Evolutionary conservation across 2,329 filamentous ascomycete species (phyloP).

Genomic region (Diplocarpon rosae): DNA sequence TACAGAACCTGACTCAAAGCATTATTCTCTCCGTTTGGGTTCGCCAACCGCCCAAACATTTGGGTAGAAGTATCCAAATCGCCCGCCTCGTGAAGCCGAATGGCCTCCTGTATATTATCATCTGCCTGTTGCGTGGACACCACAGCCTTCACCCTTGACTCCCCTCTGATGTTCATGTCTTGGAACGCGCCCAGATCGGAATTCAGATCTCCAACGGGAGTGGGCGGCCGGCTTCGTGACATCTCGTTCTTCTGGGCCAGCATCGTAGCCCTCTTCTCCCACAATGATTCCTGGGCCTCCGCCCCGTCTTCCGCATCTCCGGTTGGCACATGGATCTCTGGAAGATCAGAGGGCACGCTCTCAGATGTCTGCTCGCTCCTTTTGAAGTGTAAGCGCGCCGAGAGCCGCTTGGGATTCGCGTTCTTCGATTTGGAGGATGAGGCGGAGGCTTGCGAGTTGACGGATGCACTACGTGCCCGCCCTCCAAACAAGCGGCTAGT

Average conservation of each 20-base stretch:
- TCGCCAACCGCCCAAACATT: conserved; percentile 75
- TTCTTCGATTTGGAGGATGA: conserved; percentile 15
- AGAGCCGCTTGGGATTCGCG: conserved; percentile 38
- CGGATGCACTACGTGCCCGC: conserved; percentile 32
- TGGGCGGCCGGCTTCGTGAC: conserved; percentile 32
- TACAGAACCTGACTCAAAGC: conserved; percentile 92
- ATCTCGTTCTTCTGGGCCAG: conserved; percentile 54
- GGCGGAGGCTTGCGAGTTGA: conserved; percentile 33
- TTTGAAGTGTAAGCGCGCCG: conserved; percentile 59
- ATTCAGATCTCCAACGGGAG: conserved; percentile 21
- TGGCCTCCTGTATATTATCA: conserved; percentile 86
- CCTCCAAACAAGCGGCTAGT: conserved; percentile 26
- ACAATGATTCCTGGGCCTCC: conserved; percentile 53
- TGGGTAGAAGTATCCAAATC: conserved; percentile 69
- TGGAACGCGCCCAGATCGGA: conserved; percentile 15
- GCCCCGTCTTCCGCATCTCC: conserved; percentile 35
- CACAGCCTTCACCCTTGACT: conserved; percentile 13
- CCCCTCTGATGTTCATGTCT: conserved; percentile 16
- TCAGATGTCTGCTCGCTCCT: conserved; percentile 50
- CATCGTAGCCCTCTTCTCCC: conserved; percentile 90
- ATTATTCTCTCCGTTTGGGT: conserved; percentile 78
- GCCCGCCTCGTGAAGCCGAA: conserved; percentile 79
- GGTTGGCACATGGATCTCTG: conserved; percentile 51
- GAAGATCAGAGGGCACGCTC: conserved; percentile 69
- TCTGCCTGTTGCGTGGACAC: conserved; percentile 45